Evolutionary conservation across 805 yeast genomes (phyloP).

Genomic region (Lachancea nothofagi): DNA sequence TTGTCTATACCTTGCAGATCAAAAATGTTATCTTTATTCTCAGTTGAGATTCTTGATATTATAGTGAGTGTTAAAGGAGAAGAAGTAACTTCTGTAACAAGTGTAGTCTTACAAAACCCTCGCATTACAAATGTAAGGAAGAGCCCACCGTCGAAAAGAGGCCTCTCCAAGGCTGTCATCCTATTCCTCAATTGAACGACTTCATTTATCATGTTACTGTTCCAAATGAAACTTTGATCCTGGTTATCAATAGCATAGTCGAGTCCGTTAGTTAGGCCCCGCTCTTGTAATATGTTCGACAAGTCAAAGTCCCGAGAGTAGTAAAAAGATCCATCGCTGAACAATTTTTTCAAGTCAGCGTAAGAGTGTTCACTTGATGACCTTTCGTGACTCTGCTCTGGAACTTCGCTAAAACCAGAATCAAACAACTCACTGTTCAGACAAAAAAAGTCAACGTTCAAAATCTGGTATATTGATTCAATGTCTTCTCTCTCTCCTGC

Average conservation of each 20-base stretch:
- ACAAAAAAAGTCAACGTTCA: conserved; percentile 62
- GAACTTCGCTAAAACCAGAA: conserved; percentile 22
- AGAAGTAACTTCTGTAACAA: conserved; percentile 18
- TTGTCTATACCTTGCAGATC: conserved; percentile 87
- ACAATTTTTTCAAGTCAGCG: conserved; percentile 60
- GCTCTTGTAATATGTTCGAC: conserved; percentile 70
- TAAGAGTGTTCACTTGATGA: conserved; percentile 67
- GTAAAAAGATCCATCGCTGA: conserved; percentile 81
- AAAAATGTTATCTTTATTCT: conserved; percentile 80
- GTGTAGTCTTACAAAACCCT: conserved; percentile 78
- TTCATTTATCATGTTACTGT: conserved; percentile 74
- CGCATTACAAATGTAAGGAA: conserved; percentile 80
- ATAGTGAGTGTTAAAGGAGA: conserved; percentile 50
- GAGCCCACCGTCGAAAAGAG: conserved; percentile 56
- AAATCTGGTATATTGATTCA: conserved; percentile 48
- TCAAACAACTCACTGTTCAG: conserved; percentile 55
- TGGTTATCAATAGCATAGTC: conserved; percentile 43
- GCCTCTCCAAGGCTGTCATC: conserved; percentile 53
- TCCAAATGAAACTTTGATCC: conserved; percentile 87
- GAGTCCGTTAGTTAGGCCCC: conserved; percentile 45
- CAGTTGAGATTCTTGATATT: conserved; percentile 85
- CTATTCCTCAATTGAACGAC: conserved; percentile 65
- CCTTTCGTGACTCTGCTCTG: conserved; percentile 28
- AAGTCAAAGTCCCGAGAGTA: conserved; percentile 87
- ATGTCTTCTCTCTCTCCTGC: conserved; percentile 28